Evolutionary conservation across 140 eudicot genomes (phyloP), one percentile per base, ranked within the genome.

Genomic region (Oenanthe javanica): DNA sequence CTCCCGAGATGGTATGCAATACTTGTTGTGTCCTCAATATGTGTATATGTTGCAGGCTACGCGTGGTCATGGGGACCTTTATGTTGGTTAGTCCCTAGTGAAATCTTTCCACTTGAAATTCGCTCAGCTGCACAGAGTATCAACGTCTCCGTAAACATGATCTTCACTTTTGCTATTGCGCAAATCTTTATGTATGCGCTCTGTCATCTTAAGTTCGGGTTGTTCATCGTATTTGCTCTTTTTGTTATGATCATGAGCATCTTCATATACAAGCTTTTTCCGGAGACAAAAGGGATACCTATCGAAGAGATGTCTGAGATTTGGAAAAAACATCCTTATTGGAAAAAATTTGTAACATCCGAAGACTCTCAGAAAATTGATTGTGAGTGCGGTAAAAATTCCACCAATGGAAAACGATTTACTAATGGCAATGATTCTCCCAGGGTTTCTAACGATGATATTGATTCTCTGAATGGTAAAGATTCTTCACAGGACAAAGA

Each of bases 1-100:
- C 80, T 94, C 72, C 96, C 98, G 25, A 88, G 88, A 69, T 87
- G 93, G 96, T 94, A 94, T 23, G 98, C 98, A 12, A 83, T 89
- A n/a, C 87, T 92, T 75, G 96, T 94, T 36, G 97, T 94, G 71
- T 84, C 90, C 55, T 88, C 92, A 82, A 93, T 93, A 63, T 93
- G 98, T 85, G 38, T 88, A 15, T 91, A 89, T 19, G 97, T 93
- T 1, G 90, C 98, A 0, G 97, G 93, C 25, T 93, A 89, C 21
- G 97, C 96, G 4, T 91, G 97, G 97, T 93, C 98, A 12, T 93
- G 98, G 98, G 98, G 98, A 0, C 98, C 98, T 2, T 82, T 93
- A 12, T 97, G 96, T 2, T 93, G 98, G 98, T 80, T 93, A 6
- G 96, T 93, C 46, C 98, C 97, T 6, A 89, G 96, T 79, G 97